Conservation (phyloP, 495 filamentous ascomycete species). For the Aspergillus ostianus region DNA sequence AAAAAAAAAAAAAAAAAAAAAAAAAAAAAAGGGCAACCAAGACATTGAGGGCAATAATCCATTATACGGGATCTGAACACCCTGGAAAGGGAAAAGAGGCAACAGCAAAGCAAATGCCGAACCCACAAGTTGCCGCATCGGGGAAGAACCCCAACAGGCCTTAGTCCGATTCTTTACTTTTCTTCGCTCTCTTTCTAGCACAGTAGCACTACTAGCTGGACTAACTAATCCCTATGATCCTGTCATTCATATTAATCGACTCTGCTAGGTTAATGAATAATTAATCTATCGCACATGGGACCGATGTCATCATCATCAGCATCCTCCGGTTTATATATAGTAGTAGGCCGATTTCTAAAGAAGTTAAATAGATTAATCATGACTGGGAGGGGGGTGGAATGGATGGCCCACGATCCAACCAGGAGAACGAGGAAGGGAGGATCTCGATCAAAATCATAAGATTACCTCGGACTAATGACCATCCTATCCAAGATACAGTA, state of each 20-base stretch:
- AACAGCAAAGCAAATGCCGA: neutral
- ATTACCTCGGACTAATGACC: neutral
- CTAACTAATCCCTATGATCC: too few relatives aligned
- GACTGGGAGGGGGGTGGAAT: neutral
- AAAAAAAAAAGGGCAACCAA: neutral
- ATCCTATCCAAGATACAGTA: neutral
- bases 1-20: neutral
- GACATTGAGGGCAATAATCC: conserved; percentile 2
- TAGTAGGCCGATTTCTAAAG: neutral
- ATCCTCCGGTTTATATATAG: neutral
- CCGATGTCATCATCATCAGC: neutral
- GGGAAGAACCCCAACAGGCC: neutral
- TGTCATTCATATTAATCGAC: neutral
- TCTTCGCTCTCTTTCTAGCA: too few relatives aligned
- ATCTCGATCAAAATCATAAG: neutral
- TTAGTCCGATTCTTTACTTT: too few relatives aligned
- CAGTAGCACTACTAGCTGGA: too few relatives aligned
- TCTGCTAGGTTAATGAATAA: too few relatives aligned
- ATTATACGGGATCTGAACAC: neutral
- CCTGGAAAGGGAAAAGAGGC: neutral
- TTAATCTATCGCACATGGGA: neutral
- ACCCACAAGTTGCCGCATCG: neutral
- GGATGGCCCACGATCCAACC: neutral
- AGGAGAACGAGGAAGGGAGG: neutral
- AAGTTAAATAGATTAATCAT: neutral